Evolutionary conservation across 495 filamentous ascomycete genomes (phyloP).

Genomic region (Hypoxylon subgilvum): DNA sequence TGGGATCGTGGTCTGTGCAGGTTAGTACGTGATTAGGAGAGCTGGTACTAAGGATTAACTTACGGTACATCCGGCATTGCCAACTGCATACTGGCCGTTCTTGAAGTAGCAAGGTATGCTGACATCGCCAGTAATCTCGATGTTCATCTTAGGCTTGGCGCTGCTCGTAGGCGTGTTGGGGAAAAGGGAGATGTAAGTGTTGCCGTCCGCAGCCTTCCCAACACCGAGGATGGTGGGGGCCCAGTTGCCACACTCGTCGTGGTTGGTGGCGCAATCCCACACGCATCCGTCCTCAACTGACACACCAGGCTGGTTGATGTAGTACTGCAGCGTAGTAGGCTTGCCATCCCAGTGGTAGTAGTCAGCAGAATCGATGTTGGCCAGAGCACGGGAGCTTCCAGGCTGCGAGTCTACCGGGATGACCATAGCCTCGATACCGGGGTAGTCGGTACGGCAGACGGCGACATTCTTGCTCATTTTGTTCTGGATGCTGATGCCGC

Average conservation of each 20-base stretch:
- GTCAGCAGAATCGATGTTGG: constrained; percentile 69
- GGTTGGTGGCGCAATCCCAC: constrained; percentile 68
- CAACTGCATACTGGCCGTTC: constrained; percentile 66
- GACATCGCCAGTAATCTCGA: constrained; percentile 70
- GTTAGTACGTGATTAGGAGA: constrained; percentile 23
- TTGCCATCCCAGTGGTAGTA: constrained; percentile 81
- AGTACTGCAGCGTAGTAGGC: constrained; percentile 91
- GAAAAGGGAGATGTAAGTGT: constrained; percentile 83
- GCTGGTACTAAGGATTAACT: constrained; percentile 34
- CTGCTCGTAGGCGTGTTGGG: constrained; percentile 66
- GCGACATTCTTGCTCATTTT: constrained; percentile 66
- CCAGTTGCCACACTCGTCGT: constrained; percentile 74
- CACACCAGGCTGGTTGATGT: constrained; percentile 83
- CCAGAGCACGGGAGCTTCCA: constrained; percentile 65
- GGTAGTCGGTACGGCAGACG: constrained; percentile 96
- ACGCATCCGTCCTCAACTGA: constrained; percentile 72
- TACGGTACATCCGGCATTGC: constrained; percentile 73
- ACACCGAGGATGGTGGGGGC: constrained; percentile 89
- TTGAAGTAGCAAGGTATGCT: constrained; percentile 73
- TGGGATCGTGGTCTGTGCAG: constrained; percentile 46
- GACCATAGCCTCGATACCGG: constrained; percentile 83
- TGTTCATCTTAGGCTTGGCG: constrained; percentile 71
- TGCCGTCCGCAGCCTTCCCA: constrained; percentile 65
- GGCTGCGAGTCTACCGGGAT: constrained; percentile 70
- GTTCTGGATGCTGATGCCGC: constrained; percentile 76